Evolutionary conservation across 1,284 basidiomycete species (phyloP).

Genomic region (Cutaneotrichosporon sp.): DNA sequence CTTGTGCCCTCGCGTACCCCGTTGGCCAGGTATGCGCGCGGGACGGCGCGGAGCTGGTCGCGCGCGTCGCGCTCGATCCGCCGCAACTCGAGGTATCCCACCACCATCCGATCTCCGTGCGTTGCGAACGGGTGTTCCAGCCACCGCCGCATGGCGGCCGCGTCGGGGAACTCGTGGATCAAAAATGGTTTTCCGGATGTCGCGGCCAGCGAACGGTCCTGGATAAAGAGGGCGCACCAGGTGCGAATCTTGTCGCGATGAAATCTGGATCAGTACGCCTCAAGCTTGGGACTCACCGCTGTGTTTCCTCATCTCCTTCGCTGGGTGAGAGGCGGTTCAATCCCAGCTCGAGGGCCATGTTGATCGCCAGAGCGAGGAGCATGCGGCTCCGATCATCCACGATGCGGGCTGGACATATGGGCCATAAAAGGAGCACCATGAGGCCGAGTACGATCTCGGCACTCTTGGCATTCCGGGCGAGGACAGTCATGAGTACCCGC

Average conservation of each 20-base stretch:
- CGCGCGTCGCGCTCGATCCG: slow-evolving; percentile 13
- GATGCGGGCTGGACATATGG: slow-evolving; percentile 12
- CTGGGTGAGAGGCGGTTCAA: slow-evolving; percentile 8
- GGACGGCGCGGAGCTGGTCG: background rate
- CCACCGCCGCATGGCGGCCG: background rate
- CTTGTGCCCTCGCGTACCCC: slow-evolving; percentile 5
- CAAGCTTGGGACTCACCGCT: background rate
- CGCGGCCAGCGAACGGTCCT: slow-evolving; percentile 7
- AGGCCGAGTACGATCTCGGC: slow-evolving; percentile 13
- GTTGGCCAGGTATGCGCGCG: slow-evolving; percentile 9
- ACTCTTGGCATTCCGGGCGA: slow-evolving; percentile 13
- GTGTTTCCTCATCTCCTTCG: slow-evolving; percentile 11
- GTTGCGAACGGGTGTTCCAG: slow-evolving; percentile 9
- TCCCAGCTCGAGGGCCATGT: slow-evolving; percentile 15
- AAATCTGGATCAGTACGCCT: slow-evolving; percentile 8
- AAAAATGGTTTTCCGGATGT: slow-evolving; percentile 5
- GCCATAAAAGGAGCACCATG: slow-evolving; percentile 4
- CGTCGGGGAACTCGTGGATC: slow-evolving; percentile 4
- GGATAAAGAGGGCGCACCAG: slow-evolving; percentile 9
- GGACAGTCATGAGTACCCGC: slow-evolving; percentile 11
- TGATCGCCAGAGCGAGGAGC: slow-evolving; percentile 11
- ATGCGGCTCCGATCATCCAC: slow-evolving; percentile 13
- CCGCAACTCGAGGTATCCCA: slow-evolving; percentile 10
- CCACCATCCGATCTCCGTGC: slow-evolving; percentile 11
- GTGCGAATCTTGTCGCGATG: slow-evolving; percentile 11